phyloP scores from a whole-genome alignment of 257 asterid species.

The Apocynum venetum region DNA sequence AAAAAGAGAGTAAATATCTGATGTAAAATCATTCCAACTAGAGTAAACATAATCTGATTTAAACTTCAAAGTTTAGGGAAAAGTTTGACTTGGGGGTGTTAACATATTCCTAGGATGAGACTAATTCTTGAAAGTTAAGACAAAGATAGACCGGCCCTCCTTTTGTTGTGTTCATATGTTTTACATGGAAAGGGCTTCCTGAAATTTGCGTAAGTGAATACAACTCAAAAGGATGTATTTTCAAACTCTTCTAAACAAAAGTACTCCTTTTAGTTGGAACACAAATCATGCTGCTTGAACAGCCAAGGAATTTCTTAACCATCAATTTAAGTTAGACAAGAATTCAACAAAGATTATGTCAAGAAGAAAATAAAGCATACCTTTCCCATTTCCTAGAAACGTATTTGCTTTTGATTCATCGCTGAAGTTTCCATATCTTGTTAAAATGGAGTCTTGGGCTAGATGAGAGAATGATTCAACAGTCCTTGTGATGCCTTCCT shows the following conservation, averaged over 20 bases:
- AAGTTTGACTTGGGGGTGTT: not conserved
- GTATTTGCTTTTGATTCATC: slow-evolving; percentile 65
- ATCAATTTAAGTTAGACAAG: not conserved
- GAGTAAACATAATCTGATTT: not conserved
- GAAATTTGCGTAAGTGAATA: not conserved
- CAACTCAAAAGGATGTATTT: not conserved
- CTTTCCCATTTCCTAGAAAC: slow-evolving; percentile 75
- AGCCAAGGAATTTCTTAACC: not conserved
- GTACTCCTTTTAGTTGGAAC: not conserved
- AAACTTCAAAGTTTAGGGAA: not conserved
- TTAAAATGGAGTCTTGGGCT: slow-evolving; percentile 40
- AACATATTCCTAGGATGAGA: not conserved
- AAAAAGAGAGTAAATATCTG: not conserved
- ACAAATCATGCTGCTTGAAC: not conserved
- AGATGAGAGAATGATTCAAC: slow-evolving; percentile 54
- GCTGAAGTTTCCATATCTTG: slow-evolving; percentile 32
- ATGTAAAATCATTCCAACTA: not conserved
- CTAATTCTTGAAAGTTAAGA: not conserved
- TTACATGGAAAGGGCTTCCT: not conserved
- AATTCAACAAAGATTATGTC: not conserved
- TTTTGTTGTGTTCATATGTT: not conserved
- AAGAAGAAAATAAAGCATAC: slow-evolving; percentile 25
- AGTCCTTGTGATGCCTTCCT: slow-evolving; percentile 67
- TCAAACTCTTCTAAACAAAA: not conserved
- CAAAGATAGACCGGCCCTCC: not conserved